These are phyloP conservation scores for Lachancea waltii DNA, from an alignment of 805 yeast genomes.

Conservation along the genomic window DNA sequence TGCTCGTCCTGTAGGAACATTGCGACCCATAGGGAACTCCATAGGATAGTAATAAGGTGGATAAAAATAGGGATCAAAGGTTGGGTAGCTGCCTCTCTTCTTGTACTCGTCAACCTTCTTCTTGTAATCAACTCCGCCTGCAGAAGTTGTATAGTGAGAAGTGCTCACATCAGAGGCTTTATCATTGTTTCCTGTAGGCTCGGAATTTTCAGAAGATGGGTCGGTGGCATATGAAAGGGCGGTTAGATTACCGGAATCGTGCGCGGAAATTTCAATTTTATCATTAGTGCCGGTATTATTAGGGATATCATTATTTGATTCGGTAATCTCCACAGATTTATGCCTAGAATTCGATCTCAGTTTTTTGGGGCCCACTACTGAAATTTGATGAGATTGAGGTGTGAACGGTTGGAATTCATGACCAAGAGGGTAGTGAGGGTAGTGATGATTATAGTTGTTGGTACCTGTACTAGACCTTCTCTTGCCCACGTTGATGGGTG, in stretches of 20 bases:
- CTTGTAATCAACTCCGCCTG: conserved; percentile 23
- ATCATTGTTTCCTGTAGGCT: conserved; percentile 16
- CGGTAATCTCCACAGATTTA: conserved; percentile 3
- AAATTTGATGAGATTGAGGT: conserved; percentile 1
- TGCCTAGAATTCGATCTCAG: conserved; percentile 2
- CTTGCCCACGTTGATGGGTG: conserved; percentile 61
- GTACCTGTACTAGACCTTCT: conserved; percentile 32
- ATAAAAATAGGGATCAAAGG: conserved; percentile 9
- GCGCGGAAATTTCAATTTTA: not conserved
- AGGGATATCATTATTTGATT: not conserved
- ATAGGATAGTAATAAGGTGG: conserved; percentile 29
- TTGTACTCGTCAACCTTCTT: conserved; percentile 9
- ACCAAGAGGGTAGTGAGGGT: conserved; percentile 4
- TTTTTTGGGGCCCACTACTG: conserved; percentile 4
- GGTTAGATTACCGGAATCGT: not conserved
- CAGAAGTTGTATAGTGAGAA: conserved; percentile 25
- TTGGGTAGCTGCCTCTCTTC: conserved; percentile 6
- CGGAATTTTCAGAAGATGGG: conserved; percentile 21
- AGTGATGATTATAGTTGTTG: not conserved
- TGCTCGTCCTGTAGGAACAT: not conserved
- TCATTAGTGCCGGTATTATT: not conserved
- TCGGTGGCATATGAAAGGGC: conserved; percentile 14
- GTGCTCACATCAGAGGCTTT: conserved; percentile 16
- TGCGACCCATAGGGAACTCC: conserved; percentile 23
- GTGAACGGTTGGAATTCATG: conserved; percentile 6